These are phyloP conservation scores for Populus deltoides DNA, from an alignment of 345 rosid species.

Conservation along the genomic window DNA sequence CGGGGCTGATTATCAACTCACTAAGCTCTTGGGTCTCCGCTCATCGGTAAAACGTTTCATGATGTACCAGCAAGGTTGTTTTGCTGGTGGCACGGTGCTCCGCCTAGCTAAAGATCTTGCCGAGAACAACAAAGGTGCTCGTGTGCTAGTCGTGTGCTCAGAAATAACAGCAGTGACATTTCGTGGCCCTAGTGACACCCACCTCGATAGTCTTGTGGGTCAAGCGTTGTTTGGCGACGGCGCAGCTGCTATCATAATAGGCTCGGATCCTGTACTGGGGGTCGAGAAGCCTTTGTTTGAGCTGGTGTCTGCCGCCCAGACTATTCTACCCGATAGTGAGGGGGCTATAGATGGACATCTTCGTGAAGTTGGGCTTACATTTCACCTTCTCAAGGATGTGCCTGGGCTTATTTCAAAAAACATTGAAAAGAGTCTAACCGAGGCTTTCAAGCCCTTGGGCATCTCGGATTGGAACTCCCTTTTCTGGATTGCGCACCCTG, in stretches of 20 bases:
- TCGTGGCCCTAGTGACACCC: constrained; percentile 72
- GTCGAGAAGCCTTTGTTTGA: constrained; percentile 58
- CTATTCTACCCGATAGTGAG: constrained; percentile 69
- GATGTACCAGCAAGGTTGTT: constrained; percentile 73
- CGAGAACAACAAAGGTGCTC: constrained; percentile 74
- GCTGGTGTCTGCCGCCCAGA: constrained; percentile 63
- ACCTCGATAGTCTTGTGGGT: constrained; percentile 66
- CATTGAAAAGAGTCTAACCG: constrained; percentile 56
- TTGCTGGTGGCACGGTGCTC: constrained; percentile 78
- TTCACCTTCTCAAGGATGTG: constrained; percentile 59
- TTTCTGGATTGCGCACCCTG: constrained; percentile 80
- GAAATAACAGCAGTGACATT: constrained; percentile 76
- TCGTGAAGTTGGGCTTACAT: constrained; percentile 68
- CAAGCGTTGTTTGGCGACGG: constrained; percentile 74
- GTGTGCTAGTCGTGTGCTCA: constrained; percentile 70
- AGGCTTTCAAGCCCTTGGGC: constrained; percentile 66
- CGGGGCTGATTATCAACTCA: constrained; percentile 87
- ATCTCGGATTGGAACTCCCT: constrained; percentile 76
- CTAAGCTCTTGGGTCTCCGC: constrained; percentile 73
- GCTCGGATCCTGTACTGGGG: constrained; percentile 50
- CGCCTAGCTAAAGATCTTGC: constrained; percentile 84
- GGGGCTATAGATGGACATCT: constrained; percentile 71
- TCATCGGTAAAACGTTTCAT: constrained; percentile 70
- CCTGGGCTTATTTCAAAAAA: constrained; percentile 69
- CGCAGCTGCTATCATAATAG: constrained; percentile 62